Evolutionary conservation across 768 basidiomycete species (phyloP), one percentile per base, ranked within the genome.

Genomic region (Gymnopilus dilepis): DNA sequence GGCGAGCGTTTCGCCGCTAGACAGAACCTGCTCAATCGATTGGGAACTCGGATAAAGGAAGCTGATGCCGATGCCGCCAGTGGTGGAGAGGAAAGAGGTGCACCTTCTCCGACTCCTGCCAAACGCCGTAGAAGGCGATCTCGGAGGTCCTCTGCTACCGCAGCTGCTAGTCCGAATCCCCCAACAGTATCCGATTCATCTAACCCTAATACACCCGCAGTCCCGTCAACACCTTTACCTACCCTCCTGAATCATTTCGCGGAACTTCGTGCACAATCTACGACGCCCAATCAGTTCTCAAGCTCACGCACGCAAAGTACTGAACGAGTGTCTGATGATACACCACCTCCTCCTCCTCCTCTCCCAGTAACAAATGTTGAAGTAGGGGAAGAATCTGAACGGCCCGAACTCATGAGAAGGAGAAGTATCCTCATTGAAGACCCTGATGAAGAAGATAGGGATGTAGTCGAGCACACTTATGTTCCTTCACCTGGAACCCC

Each of bases 1-100:
- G 91, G 90, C 28, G 92, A 93, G 68, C 87, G 92, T 33, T 81
- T 82, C 30, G 90, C 86, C 28, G 91, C 89, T 12, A 83, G 92
- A 42, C 84, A 85, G 66, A 79, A 87, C 54, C 81, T 94, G 78
- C 78, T 92, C 38, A 84, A 80, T 56, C 81, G 86, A 9, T 76
- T 93, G 17, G 83, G 82, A n/a, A 84, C 86, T 30, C 77, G 84
- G 57, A 74, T 84, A 37, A 83, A 86, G 59, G 88, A 89, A 65
- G 79, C 84, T 1, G 90, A 92, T 63, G 81, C 82, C 24, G 88
- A 87, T 45, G 81, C 83, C 60, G 84, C 78, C 1, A 88, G 85
- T 64, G 86, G 82, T 30, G 80, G 80, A 33, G 89, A 90, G 65
- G 88, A 89, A 30, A 66, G 74, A 65, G 67, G 78, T 54, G 71